These are phyloP conservation scores for Xylaria sp. DNA, from an alignment of 2,329 filamentous ascomycete species.

Conservation along the genomic window DNA sequence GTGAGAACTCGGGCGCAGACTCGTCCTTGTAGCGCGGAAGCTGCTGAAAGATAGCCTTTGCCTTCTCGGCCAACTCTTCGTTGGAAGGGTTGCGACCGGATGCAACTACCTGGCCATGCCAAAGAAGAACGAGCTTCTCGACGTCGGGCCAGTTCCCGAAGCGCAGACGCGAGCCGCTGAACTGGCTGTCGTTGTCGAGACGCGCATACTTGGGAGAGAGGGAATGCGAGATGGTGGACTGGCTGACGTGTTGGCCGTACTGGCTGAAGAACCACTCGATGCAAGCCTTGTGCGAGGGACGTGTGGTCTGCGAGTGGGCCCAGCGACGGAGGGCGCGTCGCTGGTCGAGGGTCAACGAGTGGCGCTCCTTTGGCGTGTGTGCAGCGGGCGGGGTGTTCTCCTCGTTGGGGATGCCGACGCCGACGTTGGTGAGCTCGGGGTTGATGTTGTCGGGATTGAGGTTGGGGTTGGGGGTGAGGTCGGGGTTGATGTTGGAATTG, in stretches of 20 bases:
- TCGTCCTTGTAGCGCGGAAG: constrained; percentile 70
- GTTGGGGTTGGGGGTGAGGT: constrained; percentile 23
- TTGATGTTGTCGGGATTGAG: constrained; percentile 30
- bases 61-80: constrained; percentile 71
- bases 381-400: constrained; percentile 36
- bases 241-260: constrained; percentile 69
- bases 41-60: constrained; percentile 67
- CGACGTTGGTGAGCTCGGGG: constrained; percentile 37
- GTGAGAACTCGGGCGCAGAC: constrained; percentile 69
- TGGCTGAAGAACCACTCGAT: constrained; percentile 70
- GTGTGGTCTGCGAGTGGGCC: constrained; percentile 66
- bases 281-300: constrained; percentile 69
- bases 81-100: constrained; percentile 69
- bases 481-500: constrained; percentile 32
- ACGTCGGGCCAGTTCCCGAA: constrained; percentile 74
- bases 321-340: constrained; percentile 68
- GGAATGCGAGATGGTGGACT: constrained; percentile 71
- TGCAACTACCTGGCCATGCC: constrained; percentile 59
- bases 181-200: constrained; percentile 68
- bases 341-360: constrained; percentile 70
- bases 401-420: constrained; percentile 29
- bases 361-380: constrained; percentile 59
- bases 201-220: constrained; percentile 70
- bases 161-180: constrained; percentile 69
- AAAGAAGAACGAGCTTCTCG: constrained; percentile 85